A percentile compares a stretch with the other conserved stretches of the same genome.
These are phyloP conservation scores for Capsicum pubescens DNA, from an alignment of 257 asterid species.

Conservation along the genomic window DNA sequence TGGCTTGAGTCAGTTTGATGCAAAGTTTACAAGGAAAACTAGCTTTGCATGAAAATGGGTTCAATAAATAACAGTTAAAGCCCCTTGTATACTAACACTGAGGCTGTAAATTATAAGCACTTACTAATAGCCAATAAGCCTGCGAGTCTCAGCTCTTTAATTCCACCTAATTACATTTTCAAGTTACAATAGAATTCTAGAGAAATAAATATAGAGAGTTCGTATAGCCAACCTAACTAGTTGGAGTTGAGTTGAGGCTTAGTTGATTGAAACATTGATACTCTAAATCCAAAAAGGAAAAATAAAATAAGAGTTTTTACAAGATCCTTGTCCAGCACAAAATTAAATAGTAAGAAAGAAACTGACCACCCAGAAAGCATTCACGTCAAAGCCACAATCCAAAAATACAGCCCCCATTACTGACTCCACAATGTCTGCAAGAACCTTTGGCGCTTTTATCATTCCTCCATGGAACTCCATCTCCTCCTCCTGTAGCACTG, in stretches of 20 bases:
- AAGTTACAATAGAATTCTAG: neutral
- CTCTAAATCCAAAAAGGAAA: neutral
- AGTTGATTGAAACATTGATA: neutral
- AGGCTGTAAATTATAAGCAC: neutral
- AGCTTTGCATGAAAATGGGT: neutral
- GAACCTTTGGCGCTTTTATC: slow-evolving; percentile 78
- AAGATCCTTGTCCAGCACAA: neutral
- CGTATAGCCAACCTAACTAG: neutral
- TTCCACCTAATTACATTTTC: slow-evolving; percentile 14
- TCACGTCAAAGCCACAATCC: slow-evolving; percentile 45
- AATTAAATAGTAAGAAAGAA: slow-evolving; percentile 5
- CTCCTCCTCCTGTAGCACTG: slow-evolving; percentile 55
- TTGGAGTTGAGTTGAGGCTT: neutral
- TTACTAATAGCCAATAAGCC: neutral
- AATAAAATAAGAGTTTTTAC: neutral
- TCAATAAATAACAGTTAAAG: neutral
- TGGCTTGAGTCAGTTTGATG: neutral
- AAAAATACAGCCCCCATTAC: slow-evolving; percentile 71
- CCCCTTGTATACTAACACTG: neutral
- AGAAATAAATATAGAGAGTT: slow-evolving; percentile 1
- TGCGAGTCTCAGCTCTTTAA: neutral
- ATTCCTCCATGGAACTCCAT: slow-evolving; percentile 69
- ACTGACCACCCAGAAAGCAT: slow-evolving; percentile 44
- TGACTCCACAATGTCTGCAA: slow-evolving; percentile 83
- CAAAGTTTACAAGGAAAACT: slow-evolving; percentile 22